Evolutionary conservation across 768 basidiomycete genomes (phyloP), one percentile per base, ranked within the genome.

Genomic region (Infundibulicybe gibba): DNA sequence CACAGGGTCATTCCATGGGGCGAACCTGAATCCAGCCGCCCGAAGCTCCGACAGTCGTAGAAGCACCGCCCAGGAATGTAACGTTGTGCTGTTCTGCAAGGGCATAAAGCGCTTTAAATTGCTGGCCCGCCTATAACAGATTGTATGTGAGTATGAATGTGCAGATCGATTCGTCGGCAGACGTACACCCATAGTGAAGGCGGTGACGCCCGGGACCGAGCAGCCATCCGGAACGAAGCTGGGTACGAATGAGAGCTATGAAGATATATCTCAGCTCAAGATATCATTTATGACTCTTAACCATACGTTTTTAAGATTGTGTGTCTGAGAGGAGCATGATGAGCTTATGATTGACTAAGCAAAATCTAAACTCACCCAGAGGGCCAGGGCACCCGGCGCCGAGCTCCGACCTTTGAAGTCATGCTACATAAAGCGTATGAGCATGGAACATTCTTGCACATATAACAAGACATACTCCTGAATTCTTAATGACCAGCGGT

Each of bases 351-450:
- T 3, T 19, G 40, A 17, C 16, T 4, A 11, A 31, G 14, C 19
- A 9, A n/a, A 37, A 25, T 19, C 32, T 16, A 10, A 19, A 19
- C 35, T 38, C 10, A 38, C 35, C 64, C 68, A 75, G 39, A 75
- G 55, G 44, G 74, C 54, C 31, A 77, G 62, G 2, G 64, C 63
- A 12, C 65, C 61, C 0, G 62, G 65, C n/a, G 66, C 72, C 2
- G 72, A 67, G 19, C 74, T 75, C 10, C 75, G 61, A 2, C 74
- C 73, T 6, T 75, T 63, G 50, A 61, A 70, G 45, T 75, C 74
- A 43, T 75, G 72, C 54, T 63, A 8, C 51, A 55, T 14, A 47
- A 46, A 32, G 35, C 19, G 31, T 39, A 9, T 37, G 37, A 16
- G 32, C 41, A 20, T 15, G 17, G 44, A 31, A 21, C 12, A n/a